Evolutionary conservation across 1,284 basidiomycete genomes (phyloP).

Genomic region (Puccinia sorghi): DNA sequence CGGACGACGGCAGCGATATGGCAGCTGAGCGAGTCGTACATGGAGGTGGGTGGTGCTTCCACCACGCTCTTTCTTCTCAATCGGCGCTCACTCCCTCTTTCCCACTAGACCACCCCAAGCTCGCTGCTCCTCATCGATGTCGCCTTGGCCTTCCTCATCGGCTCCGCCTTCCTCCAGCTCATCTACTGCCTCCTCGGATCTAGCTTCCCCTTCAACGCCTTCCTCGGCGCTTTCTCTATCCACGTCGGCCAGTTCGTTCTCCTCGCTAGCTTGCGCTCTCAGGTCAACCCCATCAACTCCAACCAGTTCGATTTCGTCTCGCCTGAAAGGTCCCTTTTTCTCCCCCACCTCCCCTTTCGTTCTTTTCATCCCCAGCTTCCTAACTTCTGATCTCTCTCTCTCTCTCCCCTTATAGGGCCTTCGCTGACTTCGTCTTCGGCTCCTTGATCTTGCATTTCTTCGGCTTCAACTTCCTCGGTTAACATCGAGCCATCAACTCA

Average conservation of each 20-base stretch:
- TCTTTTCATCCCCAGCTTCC: not conserved
- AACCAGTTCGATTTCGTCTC: constrained; percentile 57
- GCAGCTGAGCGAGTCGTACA: too few species aligned
- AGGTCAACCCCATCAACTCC: constrained; percentile 83
- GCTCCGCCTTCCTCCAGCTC: constrained; percentile 88
- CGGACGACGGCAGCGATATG: too few species aligned
- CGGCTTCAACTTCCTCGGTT: constrained; percentile 93
- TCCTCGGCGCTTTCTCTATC: constrained; percentile 91
- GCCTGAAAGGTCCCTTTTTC: constrained; percentile 61
- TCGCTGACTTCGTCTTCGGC: constrained; percentile 91
- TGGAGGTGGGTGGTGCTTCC: too few species aligned
- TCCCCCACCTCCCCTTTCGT: not conserved
- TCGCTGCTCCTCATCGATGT: constrained; percentile 37
- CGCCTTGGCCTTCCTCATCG: constrained; percentile 78
- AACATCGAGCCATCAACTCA: constrained; percentile 51
- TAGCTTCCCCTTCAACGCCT: constrained; percentile 95
- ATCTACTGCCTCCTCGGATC: constrained; percentile 86
- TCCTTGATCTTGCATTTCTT: constrained; percentile 97
- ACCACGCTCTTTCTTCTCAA: too few species aligned
- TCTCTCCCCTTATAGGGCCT: constrained; percentile 62
- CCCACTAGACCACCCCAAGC: constrained; percentile 27
- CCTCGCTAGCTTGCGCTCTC: constrained; percentile 83
- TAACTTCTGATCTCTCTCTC: not conserved
- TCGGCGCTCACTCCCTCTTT: too few species aligned
- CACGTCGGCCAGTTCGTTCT: constrained; percentile 96